Conservation (phyloP, 495 filamentous ascomycete genomes). For the Aspergillus incahuasiensis region DNA sequence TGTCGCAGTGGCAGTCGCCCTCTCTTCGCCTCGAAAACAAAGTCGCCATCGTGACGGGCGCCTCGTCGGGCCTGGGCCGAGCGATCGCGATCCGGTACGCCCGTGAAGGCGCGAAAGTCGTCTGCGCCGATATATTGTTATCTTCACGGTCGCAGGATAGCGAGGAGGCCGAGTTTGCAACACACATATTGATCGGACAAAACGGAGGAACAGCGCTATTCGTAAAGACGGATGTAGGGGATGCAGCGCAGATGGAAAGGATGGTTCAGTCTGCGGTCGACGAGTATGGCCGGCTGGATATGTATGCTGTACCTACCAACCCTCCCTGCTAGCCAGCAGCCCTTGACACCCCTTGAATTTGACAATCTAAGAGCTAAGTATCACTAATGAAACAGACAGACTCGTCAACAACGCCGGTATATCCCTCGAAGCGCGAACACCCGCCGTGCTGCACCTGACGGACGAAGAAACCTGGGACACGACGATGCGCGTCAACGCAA, state of each 20-base stretch:
- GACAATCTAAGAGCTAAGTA: too few relatives aligned
- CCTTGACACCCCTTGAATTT: too few relatives aligned
- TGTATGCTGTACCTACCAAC: too few relatives aligned
- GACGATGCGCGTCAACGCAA: slow-evolving; percentile 38
- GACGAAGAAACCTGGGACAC: slow-evolving; percentile 38
- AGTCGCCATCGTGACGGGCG: slow-evolving; percentile 45
- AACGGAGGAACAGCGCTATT: slow-evolving; percentile 41
- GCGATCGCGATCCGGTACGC: slow-evolving; percentile 43
- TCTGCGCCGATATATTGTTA: slow-evolving; percentile 45
- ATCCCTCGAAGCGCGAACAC: slow-evolving; percentile 11
- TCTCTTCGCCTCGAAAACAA: neutral
- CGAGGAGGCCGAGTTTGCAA: slow-evolving; percentile 31
- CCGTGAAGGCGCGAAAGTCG: slow-evolving; percentile 41
- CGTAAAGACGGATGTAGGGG: slow-evolving; percentile 42
- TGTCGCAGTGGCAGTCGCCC: neutral
- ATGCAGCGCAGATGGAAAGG: slow-evolving; percentile 31
- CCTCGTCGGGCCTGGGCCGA: slow-evolving; percentile 45
- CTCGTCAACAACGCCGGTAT: slow-evolving; percentile 54
- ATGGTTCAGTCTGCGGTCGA: slow-evolving; percentile 35
- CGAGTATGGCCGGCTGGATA: slow-evolving; percentile 44
- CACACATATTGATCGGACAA: slow-evolving; percentile 37
- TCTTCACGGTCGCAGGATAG: slow-evolving; percentile 21
- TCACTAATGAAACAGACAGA: too few relatives aligned
- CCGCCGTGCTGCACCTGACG: slow-evolving; percentile 29
- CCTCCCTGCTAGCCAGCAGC: too few relatives aligned